Evolutionary conservation across 2,329 filamentous ascomycete genomes (phyloP), one percentile per base, ranked within the genome.

Genomic region (Diaporthe sp.): DNA sequence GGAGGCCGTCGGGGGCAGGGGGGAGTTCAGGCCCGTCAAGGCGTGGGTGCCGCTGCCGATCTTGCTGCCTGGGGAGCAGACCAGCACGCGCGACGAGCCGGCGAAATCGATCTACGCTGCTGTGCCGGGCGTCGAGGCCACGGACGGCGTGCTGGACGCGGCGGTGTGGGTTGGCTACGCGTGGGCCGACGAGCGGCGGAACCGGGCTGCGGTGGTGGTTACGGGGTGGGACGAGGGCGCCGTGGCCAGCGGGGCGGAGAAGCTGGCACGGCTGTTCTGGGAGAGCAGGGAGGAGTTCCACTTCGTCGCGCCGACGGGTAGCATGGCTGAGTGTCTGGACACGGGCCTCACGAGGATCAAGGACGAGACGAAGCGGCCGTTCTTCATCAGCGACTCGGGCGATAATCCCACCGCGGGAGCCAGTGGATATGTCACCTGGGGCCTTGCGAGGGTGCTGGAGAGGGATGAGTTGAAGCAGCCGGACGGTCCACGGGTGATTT

Each of bases 91-190:
- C 7, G 83, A 87, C 34, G 87, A 90, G 78, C 88, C 88, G 0
- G 88, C 88, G 0, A 86, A 86, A 75, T 83, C 85, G 65, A 86
- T 90, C 0, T 90, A 90, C 76, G 86, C 82, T 2, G 84, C 86
- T 0, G 84, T 90, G 0, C 84, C 87, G 0, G 80, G 78, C 0
- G 84, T 89, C 0, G 87, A 87, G 79, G 81, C 82, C 0, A 75
- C 77, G 12, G 78, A 83, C 0, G 86, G 85, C 0, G 82, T 90
- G 1, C 80, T 89, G 17, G 88, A 90, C 78, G 88, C 88, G 0
- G 87, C 87, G 0, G 84, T 90, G 39, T 90, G 88, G 88, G 88
- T 90, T 0, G 88, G 88, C 2, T 90, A 90, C 77, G 86, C 88
- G 0, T 90, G 88, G 88, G 88, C 88, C 0, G 88, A 90, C 75